Percentiles rank a stretch among this genome's conserved stretches.
Conservation (phyloP, 495 filamentous ascomycete species). For the Aspergillus steynii region DNA sequence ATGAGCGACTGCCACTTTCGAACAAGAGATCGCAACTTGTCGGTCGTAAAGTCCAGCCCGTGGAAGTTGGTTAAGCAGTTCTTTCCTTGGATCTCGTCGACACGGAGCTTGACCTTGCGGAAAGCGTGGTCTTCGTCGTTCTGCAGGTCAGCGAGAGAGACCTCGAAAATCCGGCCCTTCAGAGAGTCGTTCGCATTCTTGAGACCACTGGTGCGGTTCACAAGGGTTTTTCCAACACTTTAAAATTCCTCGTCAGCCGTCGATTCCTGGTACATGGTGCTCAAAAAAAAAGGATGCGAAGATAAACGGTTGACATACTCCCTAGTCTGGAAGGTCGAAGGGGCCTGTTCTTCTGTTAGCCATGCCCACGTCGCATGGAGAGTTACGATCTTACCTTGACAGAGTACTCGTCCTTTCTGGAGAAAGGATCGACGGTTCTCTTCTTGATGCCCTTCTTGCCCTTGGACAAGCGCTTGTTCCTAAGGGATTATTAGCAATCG, state of each 20-base stretch:
- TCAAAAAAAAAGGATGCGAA: conserved; percentile 1
- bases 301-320: conserved; percentile 66
- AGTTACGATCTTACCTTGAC: conserved; percentile 72
- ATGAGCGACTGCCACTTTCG: conserved; percentile 99
- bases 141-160: conserved; percentile 97
- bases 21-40: conserved; percentile 97
- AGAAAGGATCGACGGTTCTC: conserved; percentile 95
- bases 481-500: conserved; percentile 40
- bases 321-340: conserved; percentile 90
- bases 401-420: conserved; percentile 97
- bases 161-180: conserved; percentile 98
- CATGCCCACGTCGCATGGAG: not conserved
- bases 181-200: conserved; percentile 99
- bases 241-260: conserved; percentile 20
- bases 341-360: conserved; percentile 62
- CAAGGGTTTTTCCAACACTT: conserved; percentile 98
- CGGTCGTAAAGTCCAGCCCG: conserved; percentile 98
- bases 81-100: conserved; percentile 99
- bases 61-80: conserved; percentile 99
- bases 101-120: conserved; percentile 98
- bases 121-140: conserved; percentile 99
- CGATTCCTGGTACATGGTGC: conserved; percentile 2
- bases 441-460: conserved; percentile 99
- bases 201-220: conserved; percentile 98
- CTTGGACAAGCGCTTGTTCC: conserved; percentile 99